Base-by-base conservation (phyloP, 169 alveolate genomes). In the Plasmodium sp. region DNA sequence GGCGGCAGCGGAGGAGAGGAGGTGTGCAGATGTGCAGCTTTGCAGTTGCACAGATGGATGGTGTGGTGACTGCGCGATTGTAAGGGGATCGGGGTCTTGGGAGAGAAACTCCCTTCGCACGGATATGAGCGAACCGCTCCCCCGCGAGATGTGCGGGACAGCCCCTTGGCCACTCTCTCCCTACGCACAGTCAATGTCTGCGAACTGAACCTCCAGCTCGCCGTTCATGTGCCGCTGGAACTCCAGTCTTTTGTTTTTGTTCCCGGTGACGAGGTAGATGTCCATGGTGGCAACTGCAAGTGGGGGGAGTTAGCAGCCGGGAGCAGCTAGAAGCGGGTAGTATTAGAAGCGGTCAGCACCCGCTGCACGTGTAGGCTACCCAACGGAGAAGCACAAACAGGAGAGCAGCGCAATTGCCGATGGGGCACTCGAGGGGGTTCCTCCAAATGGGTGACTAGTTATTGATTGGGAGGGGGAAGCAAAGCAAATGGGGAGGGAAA, bases 101-200 rank as follows among this genome's bases (percentile, higher is more conserved):
- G 7, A 7, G 45, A 39, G 45, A 39, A 22, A 22, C 27, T 22
- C 27, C 27, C 27, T 22, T 22, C 27, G 27, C 27, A 22, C 27
- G 27, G 27, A 22, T 22, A 22, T 22, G 1, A 9, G 45, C 45
- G 45, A 39, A 39, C 9, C 45, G 9, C 45, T 39, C 45, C 45
- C 45, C 45, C 45, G 5, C 7, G 45, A 39, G 45, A 39, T 39
- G 5, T 43, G 16, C 3, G 54, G 54, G 54, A 43, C 54, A 43
- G 54, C 12, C 54, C 58, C 0, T 1, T 12, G 18, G 0, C 2
- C 54, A 12, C 58, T 6, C 7, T 39, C 45, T 39, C 62, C 62
- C 62, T 27, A 75, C 93, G 75, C 14, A 85, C 93, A 22, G n/a
- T 85, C 84, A 48, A 85, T 33, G 43, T 85, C 84, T 3, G 62